Base-by-base conservation (phyloP, 2,329 filamentous ascomycete species). In the Calonectria leucothoes region DNA sequence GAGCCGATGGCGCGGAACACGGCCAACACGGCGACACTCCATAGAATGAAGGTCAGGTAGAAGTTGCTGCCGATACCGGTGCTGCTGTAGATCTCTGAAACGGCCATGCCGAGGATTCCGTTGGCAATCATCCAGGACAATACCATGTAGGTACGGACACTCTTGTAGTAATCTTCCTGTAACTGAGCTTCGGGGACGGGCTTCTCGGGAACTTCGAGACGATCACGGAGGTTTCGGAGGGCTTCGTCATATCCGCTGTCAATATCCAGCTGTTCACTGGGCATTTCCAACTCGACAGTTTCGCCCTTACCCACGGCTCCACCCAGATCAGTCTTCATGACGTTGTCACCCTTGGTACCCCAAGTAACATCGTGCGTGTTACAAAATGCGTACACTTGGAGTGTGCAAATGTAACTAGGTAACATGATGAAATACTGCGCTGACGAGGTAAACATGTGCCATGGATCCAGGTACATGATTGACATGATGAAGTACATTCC, bases 151-250 rank as follows among this genome's bases (percentile, higher is more conserved):
- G 97, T 99, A 69, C 97, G 93, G 66, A 99, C 97, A 49, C 94
- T 95, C 84, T 96, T 95, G 90, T 99, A 99, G 89, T 99, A 99
- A 86, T 99, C 97, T 84, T 99, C 97, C 84, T 99, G 97, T 85
- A 95, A 86, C 86, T 98, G 97, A 0, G 91, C 88, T 79, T 98
- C 96, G 52, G 91, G 92, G 20, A 91, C 79, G 0, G 87, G 84
- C 0, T 90, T 84, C 15, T 85, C 83, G 14, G 94, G 88, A 0
- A 98, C 96, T 83, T 98, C 95, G 79, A 99, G 89, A 55, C 97
- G 91, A 82, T 99, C 97, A 66, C 97, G 94, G 6, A 99, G 93
- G 84, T 99, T 99, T 75, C 97, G 94, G 31, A 99, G 92, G 0
- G 97, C 97, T 83, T 98, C 96, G 82, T 99, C 97, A 85, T 99